A percentile compares a stretch with the other conserved stretches of the same genome.
Conservation (phyloP, 495 filamentous ascomycete genomes). For the Daldinia bambusicola region DNA sequence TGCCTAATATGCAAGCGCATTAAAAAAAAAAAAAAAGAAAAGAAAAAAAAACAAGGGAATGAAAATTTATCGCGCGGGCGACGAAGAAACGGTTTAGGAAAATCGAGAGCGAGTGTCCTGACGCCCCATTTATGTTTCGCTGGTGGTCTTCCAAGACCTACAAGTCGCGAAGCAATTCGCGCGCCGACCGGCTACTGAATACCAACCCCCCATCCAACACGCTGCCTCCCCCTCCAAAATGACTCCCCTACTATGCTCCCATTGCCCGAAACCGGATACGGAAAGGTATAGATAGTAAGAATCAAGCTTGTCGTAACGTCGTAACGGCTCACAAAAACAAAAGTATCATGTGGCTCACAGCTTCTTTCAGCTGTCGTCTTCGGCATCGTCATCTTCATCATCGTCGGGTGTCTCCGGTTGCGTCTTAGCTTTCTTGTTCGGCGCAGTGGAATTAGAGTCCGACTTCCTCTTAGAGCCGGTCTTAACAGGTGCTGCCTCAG, state of each 20-base stretch:
- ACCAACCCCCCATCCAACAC: constrained; percentile 38
- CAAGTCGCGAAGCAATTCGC: constrained; percentile 33
- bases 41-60: constrained; percentile 20
- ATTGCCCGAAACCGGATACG: constrained; percentile 45
- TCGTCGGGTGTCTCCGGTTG: constrained; percentile 57
- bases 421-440: constrained; percentile 67
- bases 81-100: constrained; percentile 49
- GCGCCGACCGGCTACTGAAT: constrained; percentile 34
- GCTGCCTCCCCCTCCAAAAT: constrained; percentile 37
- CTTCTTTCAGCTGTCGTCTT: constrained; percentile 53
- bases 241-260: constrained; percentile 50
- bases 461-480: constrained; percentile 58
- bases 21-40: constrained; percentile 29
- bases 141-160: constrained; percentile 34
- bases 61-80: constrained; percentile 48
- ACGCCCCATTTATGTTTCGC: constrained; percentile 43
- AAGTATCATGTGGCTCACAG: constrained; percentile 29
- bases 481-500: constrained; percentile 54
- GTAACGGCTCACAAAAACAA: constrained; percentile 49
- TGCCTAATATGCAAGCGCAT: constrained; percentile 47
- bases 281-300: constrained; percentile 47
- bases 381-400: constrained; percentile 64
- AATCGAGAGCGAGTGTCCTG: constrained; percentile 50
- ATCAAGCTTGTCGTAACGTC: constrained; percentile 49
- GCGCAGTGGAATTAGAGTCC: constrained; percentile 54